Percentiles rank a stretch among this genome's conserved stretches.
phyloP scores from a whole-genome alignment of 192 early-diverging fungal species.

The Coemansia asiatica region DNA sequence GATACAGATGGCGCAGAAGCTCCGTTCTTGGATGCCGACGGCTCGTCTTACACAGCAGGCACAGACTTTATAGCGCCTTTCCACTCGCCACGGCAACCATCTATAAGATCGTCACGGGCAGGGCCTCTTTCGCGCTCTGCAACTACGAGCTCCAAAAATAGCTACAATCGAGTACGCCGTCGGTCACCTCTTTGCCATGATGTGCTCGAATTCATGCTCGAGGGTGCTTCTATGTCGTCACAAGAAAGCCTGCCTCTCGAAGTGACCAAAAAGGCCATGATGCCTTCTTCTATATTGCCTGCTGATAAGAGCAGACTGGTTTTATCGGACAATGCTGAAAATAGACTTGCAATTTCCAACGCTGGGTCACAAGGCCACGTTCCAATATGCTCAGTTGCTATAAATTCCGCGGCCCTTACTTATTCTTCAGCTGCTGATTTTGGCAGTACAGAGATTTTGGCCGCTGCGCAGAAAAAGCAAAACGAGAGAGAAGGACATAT shows the following conservation, averaged over 20 bases:
- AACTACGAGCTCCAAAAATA: slow-evolving; percentile 12
- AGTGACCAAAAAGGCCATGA: background rate
- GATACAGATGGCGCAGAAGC: background rate
- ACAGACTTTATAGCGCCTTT: slow-evolving; percentile 39
- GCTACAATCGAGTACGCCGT: slow-evolving; percentile 40
- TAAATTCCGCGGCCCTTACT: too few species aligned
- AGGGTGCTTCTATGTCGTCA: slow-evolving; percentile 42
- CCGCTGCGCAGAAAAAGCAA: too few species aligned
- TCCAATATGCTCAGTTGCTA: background rate
- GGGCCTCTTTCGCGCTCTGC: slow-evolving; percentile 13
- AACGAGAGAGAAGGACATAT: too few species aligned
- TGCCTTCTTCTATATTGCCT: background rate
- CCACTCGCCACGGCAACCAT: slow-evolving; percentile 13
- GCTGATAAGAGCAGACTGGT: background rate
- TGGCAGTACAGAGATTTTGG: too few species aligned
- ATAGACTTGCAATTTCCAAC: background rate
- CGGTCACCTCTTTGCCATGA: slow-evolving; percentile 54
- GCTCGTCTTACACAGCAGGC: background rate
- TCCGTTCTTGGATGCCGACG: background rate
- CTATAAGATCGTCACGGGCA: slow-evolving; percentile 8
- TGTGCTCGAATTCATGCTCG: slow-evolving; percentile 52
- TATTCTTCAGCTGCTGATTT: too few species aligned
- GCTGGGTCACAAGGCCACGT: background rate
- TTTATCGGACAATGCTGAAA: background rate
- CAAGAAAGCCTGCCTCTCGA: slow-evolving; percentile 35